A percentile compares a stretch with the other conserved stretches of the same genome.
phyloP scores from a whole-genome alignment of 2,329 filamentous ascomycete species.

The Trichophyton benhamiae region DNA sequence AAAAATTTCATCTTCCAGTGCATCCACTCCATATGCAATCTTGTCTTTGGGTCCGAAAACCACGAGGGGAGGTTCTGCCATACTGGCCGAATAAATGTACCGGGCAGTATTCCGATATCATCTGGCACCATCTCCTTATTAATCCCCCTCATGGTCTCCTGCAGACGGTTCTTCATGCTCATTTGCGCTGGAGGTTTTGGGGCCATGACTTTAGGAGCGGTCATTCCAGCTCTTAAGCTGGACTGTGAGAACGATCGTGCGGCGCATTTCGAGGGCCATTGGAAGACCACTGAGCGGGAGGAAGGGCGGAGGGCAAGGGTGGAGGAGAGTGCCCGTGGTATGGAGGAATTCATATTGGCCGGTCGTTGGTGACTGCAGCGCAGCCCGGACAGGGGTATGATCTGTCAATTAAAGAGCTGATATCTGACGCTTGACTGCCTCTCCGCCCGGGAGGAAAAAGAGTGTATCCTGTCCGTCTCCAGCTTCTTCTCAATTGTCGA shows the following conservation, averaged over 20 bases:
- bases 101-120: slow-evolving; percentile 35
- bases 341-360: slow-evolving; percentile 24
- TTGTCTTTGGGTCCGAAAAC: slow-evolving; percentile 26
- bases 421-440: neutral
- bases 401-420: neutral
- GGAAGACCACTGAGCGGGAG: slow-evolving; percentile 3
- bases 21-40: slow-evolving; percentile 30
- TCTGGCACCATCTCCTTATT: slow-evolving; percentile 14
- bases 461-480: neutral
- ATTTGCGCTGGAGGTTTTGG: slow-evolving; percentile 25
- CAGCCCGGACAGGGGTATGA: neutral
- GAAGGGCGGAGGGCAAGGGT: slow-evolving; percentile 13
- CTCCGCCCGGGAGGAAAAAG: neutral
- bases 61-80: slow-evolving; percentile 31
- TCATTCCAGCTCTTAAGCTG: slow-evolving; percentile 14
- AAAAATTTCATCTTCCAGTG: slow-evolving; percentile 25
- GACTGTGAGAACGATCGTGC: slow-evolving; percentile 27
- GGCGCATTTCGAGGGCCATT: slow-evolving; percentile 16
- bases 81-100: slow-evolving; percentile 29
- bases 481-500: neutral
- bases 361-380: neutral
- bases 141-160: slow-evolving; percentile 18
- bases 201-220: slow-evolving; percentile 16
- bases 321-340: slow-evolving; percentile 17
- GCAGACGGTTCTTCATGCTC: slow-evolving; percentile 27